Evolutionary conservation across 306 rosid genomes (phyloP).

Genomic region (Vicia sativa): DNA sequence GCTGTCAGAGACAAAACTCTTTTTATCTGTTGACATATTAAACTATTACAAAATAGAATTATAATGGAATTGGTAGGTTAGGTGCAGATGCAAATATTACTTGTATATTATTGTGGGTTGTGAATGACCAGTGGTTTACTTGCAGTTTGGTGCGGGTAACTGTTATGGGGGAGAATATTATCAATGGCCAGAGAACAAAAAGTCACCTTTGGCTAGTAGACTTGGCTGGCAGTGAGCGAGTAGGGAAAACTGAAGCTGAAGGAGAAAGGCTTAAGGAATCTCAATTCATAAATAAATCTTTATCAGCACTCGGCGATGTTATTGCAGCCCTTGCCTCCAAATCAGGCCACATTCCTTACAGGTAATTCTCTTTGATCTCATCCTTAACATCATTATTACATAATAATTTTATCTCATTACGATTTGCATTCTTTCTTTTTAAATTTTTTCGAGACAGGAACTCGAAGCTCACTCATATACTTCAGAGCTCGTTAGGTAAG

Average conservation of each 20-base stretch:
- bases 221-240: conserved; percentile 98
- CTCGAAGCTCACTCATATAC: conserved; percentile 92
- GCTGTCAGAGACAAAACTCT: background rate
- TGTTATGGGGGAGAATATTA: conserved; percentile 67
- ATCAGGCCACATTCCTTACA: conserved; percentile 85
- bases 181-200: conserved; percentile 75
- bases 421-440: background rate
- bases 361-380: conserved; percentile 47
- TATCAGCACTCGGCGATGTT: conserved; percentile 95
- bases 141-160: conserved; percentile 86
- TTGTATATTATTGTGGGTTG: background rate
- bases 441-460: conserved; percentile 54
- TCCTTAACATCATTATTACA: background rate
- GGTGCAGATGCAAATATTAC: background rate
- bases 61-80: conserved; percentile 12
- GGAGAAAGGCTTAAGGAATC: conserved; percentile 96
- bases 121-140: conserved; percentile 24
- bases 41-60: background rate
- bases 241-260: conserved; percentile 90
- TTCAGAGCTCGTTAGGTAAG: conserved; percentile 94
- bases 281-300: conserved; percentile 90
- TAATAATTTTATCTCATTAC: conserved; percentile 22
- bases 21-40: conserved; percentile 1
- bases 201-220: conserved; percentile 98
- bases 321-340: conserved; percentile 89